Base-by-base conservation (phyloP, 108 stramenopile genomes). In the Poteriospumella lacustris region DNA sequence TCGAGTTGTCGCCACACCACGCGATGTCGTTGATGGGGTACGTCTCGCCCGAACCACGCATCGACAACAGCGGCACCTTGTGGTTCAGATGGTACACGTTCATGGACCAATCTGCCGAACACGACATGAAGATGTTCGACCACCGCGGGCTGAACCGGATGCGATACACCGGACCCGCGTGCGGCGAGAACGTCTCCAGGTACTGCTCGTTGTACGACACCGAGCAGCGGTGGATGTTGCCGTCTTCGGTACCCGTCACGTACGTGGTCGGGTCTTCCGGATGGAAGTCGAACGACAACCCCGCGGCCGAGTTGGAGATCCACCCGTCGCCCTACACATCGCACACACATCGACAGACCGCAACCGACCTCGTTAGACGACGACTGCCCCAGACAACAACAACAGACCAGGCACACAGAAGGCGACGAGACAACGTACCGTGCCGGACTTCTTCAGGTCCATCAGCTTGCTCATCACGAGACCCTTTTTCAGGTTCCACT, bases 401-500 rank as follows among this genome's bases (percentile, higher is more conserved):
- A n/a, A n/a, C n/a, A n/a, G n/a, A n/a, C n/a, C n/a, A n/a, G n/a
- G n/a, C n/a, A n/a, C n/a, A n/a, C n/a, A n/a, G n/a, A n/a, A n/a
- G n/a, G n/a, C n/a, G n/a, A n/a, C n/a, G n/a, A n/a, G n/a, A n/a
- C n/a, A n/a, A n/a, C n/a, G n/a, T n/a, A n/a, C n/a, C 19, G 47
- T 52, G 47, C 47, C 47, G 47, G 47, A 52, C 47, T 52, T 52
- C 59, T 87, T 87, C 43, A 89, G 78, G 28, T 84, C 77, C 87
- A 89, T 89, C n/a, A 89, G 81, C 12, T 47, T 39, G n/a, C 77
- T 80, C 43, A 79, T 44, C n/a, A 70, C 56, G 2, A 88, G 87
- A 0, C 87, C 88, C 83, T 89, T 89, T 59, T 85, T 85, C 59
- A 82, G 68, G 59, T 62, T 68, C 88, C 88, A 89, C 80, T 88